Evolutionary conservation across 192 early-diverging fungal species (phyloP).

Genomic region (Allomyces arbusculus): DNA sequence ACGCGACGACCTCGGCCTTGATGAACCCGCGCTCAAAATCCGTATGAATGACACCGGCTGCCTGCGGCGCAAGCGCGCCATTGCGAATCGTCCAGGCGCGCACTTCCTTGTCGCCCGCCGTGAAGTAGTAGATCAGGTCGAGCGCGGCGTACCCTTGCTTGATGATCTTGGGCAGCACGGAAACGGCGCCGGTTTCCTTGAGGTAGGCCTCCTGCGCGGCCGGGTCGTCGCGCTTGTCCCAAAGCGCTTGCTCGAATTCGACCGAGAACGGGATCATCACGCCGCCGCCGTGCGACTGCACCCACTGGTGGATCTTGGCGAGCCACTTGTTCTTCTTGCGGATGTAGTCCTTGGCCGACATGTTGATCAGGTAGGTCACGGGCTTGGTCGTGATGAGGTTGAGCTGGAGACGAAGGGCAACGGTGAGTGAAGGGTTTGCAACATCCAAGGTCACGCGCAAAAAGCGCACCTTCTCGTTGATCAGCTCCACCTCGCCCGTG

Average conservation of each 20-base stretch:
- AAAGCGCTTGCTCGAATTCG: constrained; percentile 48
- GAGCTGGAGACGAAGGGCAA: constrained; percentile 23
- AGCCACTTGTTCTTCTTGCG: constrained; percentile 88
- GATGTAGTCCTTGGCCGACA: constrained; percentile 69
- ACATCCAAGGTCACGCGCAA: neutral
- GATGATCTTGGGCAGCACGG: constrained; percentile 77
- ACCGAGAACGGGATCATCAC: constrained; percentile 81
- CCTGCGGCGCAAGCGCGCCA: constrained; percentile 67
- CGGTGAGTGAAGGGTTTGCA: no score
- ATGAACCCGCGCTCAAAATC: constrained; percentile 67
- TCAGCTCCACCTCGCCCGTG: constrained; percentile 53
- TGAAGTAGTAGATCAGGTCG: constrained; percentile 84
- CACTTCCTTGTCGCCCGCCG: constrained; percentile 76
- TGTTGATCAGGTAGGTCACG: constrained; percentile 82
- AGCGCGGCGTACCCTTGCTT: constrained; percentile 74
- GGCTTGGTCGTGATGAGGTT: constrained; percentile 87
- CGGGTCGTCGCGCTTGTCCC: constrained; percentile 15
- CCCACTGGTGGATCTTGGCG: constrained; percentile 67
- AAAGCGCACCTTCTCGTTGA: constrained; percentile 2
- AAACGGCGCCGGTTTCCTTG: constrained; percentile 40
- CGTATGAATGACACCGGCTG: constrained; percentile 80
- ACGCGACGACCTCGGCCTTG: constrained; percentile 82
- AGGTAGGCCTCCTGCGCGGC: constrained; percentile 37
- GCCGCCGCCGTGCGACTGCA: constrained; percentile 77
- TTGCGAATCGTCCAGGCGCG: constrained; percentile 79